A percentile compares a stretch with the other conserved stretches of the same genome.
phyloP scores from a whole-genome alignment of 805 yeast species.

The Zygoascus tannicola region DNA sequence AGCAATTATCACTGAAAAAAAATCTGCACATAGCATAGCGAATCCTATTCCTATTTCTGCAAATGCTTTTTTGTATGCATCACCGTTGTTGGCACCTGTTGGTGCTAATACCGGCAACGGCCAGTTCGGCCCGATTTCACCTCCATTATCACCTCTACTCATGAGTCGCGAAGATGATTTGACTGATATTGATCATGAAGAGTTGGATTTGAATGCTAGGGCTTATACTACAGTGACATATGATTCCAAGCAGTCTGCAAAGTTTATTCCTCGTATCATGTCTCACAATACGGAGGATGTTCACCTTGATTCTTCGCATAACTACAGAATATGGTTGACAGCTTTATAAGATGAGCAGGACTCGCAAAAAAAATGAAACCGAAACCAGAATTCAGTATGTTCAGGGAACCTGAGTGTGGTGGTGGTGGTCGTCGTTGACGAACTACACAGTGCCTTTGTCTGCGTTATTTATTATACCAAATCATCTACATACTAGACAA shows the following conservation, averaged over 20 bases:
- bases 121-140: not conserved
- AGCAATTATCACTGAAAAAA: no score
- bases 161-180: not conserved
- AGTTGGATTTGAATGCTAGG: slow-evolving; percentile 1
- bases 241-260: not conserved
- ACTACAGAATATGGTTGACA: slow-evolving; percentile 13
- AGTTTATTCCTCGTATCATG: not conserved
- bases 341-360: slow-evolving; percentile 4
- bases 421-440: no score
- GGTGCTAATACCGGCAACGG: not conserved
- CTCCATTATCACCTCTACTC: slow-evolving; percentile 12
- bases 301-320: slow-evolving; percentile 6
- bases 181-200: not conserved
- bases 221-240: not conserved
- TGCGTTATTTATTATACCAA: no score
- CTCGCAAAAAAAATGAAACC: no score
- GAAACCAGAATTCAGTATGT: no score
- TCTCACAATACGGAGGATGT: not conserved
- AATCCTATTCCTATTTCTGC: no score
- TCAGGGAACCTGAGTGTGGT: no score
- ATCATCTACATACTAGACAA: no score
- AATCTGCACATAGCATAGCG: no score
- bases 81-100: slow-evolving; percentile 1
- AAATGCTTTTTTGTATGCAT: slow-evolving; percentile 4
- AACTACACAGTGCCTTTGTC: no score